Base-by-base conservation (phyloP, 1,284 basidiomycete species). In the Sphagnurus paluster region DNA sequence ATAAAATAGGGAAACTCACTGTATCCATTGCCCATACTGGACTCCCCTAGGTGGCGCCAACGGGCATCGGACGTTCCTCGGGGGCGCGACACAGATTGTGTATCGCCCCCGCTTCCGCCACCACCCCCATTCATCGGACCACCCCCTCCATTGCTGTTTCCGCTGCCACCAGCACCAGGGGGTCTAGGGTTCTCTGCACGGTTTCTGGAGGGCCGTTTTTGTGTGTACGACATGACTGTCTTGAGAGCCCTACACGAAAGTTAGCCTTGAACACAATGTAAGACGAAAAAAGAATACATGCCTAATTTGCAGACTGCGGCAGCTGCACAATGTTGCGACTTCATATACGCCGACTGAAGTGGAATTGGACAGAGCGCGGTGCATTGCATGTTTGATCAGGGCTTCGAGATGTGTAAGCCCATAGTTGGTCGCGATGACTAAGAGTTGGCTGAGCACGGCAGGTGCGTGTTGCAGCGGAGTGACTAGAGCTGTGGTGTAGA, bases 291-390 rank as follows among this genome's bases (percentile, higher is more conserved):
- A 19, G 32, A 34, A 24, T 26, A 68, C 83, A 48, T 58, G 86
- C 80, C 93, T 77, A 55, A 96, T 93, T 61, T 96, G 91, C 43
- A 98, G 70, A 58, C 87, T 89, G 55, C 90, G 82, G 64, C 89
- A 90, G 56, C 84, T 90, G 61, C 93, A 94, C 7, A 97, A 72
- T 1, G 93, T 93, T 4, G 94, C 93, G 5, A 96, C 91, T 63
- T 96, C 93, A 63, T 96, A 95, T 20, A 97, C 87, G 32, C 89
- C 90, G 7, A 95, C 89, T 10, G 90, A 90, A 6, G 87, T 90
- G 6, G 83, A 79, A 53, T 90, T 89, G 32, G 87, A 89, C 19
- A 98, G 68, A 13, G 88, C 81, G 25, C 85, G 80, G 61, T 98
- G 95, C 80, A 98, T 90, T 1, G 93, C 91, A 64, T 98, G 94